Conservation (phyloP, 2,329 filamentous ascomycete species). For the Ascochyta fabae region DNA sequence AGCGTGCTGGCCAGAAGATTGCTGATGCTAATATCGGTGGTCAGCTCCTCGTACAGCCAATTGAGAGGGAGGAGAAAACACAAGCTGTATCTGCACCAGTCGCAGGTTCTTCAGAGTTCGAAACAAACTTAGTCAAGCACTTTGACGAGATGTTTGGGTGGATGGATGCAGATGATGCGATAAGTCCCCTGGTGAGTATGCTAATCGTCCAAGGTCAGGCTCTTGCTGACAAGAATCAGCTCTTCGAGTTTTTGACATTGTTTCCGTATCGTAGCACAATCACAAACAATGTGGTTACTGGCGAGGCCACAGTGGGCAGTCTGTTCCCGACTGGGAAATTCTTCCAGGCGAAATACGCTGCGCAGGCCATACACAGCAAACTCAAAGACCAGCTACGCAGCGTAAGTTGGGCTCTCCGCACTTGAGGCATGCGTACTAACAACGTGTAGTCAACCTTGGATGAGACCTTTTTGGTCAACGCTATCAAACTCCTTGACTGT, state of each 20-base stretch:
- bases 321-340: conserved; percentile 46
- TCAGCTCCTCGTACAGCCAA: conserved; percentile 41
- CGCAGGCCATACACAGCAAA: conserved; percentile 37
- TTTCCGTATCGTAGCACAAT: conserved; percentile 42
- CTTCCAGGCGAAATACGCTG: conserved; percentile 46
- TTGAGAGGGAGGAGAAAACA: conserved; percentile 35
- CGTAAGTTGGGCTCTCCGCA: conserved; percentile 22
- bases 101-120: conserved; percentile 61
- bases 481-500: conserved; percentile 38
- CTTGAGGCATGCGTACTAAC: conserved; percentile 12
- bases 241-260: conserved; percentile 44
- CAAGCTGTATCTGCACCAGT: conserved; percentile 25
- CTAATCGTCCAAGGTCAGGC: background rate
- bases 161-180: conserved; percentile 71
- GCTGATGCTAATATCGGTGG: conserved; percentile 57
- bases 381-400: conserved; percentile 42
- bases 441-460: conserved; percentile 36
- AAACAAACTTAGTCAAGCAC: conserved; percentile 79
- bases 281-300: conserved; percentile 35
- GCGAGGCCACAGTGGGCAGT: conserved; percentile 26
- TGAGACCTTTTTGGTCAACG: conserved; percentile 40
- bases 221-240: conserved; percentile 28
- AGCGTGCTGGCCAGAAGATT: conserved; percentile 64
- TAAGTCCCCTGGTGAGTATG: conserved; percentile 36
- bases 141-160: conserved; percentile 85